Evolutionary conservation across 2,329 filamentous ascomycete species (phyloP).

Genomic region (Pseudogymnoascus sp.): DNA sequence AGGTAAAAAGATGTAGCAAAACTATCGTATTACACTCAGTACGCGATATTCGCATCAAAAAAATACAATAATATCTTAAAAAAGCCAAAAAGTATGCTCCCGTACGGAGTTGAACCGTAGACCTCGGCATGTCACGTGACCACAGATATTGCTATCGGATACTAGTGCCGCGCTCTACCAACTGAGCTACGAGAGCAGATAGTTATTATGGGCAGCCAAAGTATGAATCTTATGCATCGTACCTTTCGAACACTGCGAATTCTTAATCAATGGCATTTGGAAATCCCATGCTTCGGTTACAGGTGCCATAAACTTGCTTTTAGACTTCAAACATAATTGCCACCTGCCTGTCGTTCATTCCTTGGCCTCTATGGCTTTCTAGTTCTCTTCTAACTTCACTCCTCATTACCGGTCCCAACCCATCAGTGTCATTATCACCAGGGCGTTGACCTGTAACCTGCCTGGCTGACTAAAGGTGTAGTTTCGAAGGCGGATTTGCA

Average conservation of each 20-base stretch:
- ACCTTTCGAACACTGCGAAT: too few species aligned
- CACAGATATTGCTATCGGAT: not conserved
- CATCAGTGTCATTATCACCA: not conserved
- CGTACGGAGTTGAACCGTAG: not conserved
- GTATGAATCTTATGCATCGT: not conserved
- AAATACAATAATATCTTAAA: too few species aligned
- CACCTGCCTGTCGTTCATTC: not conserved
- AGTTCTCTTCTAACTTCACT: not conserved
- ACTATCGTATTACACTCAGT: not conserved
- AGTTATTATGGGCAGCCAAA: not conserved
- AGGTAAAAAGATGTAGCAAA: not conserved
- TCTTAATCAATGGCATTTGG: not conserved
- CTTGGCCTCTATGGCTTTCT: not conserved
- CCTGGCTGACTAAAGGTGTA: not conserved
- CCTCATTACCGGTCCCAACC: not conserved
- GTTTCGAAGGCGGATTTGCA: not conserved
- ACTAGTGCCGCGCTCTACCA: conserved; percentile 12
- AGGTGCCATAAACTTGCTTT: not conserved
- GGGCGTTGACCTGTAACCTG: not conserved
- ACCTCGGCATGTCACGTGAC: not conserved
- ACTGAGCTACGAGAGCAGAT: conserved; percentile 13
- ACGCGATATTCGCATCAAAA: too few species aligned
- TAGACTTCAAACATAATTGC: not conserved
- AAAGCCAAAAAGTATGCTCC: not conserved
- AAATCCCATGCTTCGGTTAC: not conserved